Conservation (phyloP, 805 yeast species). For the Candida hispaniensis region DNA sequence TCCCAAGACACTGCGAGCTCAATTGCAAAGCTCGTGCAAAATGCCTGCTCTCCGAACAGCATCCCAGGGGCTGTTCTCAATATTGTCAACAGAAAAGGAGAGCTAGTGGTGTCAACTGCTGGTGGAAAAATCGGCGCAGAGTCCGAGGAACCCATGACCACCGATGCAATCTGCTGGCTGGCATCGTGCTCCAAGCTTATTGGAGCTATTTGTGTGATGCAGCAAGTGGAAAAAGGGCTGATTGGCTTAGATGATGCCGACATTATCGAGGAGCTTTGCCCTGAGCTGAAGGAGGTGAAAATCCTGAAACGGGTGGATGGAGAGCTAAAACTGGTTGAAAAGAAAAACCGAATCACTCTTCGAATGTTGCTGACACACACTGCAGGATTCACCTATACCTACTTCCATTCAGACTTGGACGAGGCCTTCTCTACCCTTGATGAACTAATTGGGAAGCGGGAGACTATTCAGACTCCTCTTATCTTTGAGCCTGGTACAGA, state of each 20-base stretch:
- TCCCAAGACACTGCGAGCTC: too few relatives aligned
- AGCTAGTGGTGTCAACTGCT: conserved; percentile 16
- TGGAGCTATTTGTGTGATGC: conserved; percentile 28
- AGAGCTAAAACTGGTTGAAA: conserved; percentile 24
- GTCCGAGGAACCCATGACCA: conserved; percentile 17
- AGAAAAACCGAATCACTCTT: conserved; percentile 29
- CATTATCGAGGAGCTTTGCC: conserved; percentile 26
- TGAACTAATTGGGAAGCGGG: conserved; percentile 19
- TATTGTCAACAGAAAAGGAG: conserved; percentile 15
- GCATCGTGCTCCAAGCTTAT: conserved; percentile 30
- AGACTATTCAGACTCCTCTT: conserved; percentile 25
- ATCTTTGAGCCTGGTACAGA: conserved; percentile 32
- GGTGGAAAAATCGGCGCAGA: conserved; percentile 16
- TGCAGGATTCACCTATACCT: conserved; percentile 32
- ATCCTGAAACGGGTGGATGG: conserved; percentile 15
- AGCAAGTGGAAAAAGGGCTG: conserved; percentile 29
- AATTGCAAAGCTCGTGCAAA: too few relatives aligned
- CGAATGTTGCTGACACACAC: conserved; percentile 32
- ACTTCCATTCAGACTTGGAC: conserved; percentile 22
- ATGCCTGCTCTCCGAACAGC: conserved; percentile 2
- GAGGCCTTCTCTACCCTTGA: conserved; percentile 17
- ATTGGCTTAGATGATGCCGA: conserved; percentile 29
- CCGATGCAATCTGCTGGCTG: conserved; percentile 27
- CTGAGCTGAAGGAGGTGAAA: conserved; percentile 26
- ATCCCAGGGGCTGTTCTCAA: conserved; percentile 8